Evolutionary conservation across 1,284 basidiomycete genomes (phyloP).

Genomic region (Microbotryum saponariae): DNA sequence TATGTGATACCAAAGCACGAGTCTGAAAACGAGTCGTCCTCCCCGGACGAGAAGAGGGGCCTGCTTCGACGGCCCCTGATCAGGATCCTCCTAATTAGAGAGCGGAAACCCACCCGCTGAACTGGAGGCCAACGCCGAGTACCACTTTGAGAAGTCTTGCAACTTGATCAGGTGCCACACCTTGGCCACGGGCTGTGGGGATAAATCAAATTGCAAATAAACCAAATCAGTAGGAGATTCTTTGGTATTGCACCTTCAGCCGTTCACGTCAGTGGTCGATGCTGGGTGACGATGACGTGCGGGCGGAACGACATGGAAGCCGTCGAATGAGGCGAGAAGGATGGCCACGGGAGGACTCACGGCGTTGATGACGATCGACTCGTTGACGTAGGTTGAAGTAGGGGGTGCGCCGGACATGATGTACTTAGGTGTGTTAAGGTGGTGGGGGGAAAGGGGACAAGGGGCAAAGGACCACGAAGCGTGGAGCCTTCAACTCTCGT

Average conservation of each 20-base stretch:
- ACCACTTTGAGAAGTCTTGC: slow-evolving; percentile 33
- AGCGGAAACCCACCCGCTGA: slow-evolving; percentile 2
- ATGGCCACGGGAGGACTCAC: not conserved
- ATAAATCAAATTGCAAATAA: not conserved
- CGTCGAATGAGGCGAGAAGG: no score
- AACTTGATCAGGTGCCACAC: slow-evolving; percentile 40
- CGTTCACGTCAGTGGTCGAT: not conserved
- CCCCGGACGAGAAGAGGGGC: no score
- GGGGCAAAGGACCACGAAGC: no score
- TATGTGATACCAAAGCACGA: not conserved
- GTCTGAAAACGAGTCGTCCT: no score
- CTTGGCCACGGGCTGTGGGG: slow-evolving; percentile 17
- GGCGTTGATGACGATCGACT: slow-evolving; percentile 36
- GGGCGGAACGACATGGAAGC: no score
- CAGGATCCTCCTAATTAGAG: slow-evolving; percentile 9
- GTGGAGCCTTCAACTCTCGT: no score
- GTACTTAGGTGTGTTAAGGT: not conserved
- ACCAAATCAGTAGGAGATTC: not conserved
- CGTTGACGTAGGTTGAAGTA: slow-evolving; percentile 34
- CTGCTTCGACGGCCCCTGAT: no score
- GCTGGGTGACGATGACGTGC: not conserved
- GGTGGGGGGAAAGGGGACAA: not conserved
- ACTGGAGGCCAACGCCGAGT: slow-evolving; percentile 22
- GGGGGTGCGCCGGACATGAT: slow-evolving; percentile 31
- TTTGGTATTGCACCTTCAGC: not conserved